Conservation (phyloP, 441 rosid species). For the Melastoma candidum region DNA sequence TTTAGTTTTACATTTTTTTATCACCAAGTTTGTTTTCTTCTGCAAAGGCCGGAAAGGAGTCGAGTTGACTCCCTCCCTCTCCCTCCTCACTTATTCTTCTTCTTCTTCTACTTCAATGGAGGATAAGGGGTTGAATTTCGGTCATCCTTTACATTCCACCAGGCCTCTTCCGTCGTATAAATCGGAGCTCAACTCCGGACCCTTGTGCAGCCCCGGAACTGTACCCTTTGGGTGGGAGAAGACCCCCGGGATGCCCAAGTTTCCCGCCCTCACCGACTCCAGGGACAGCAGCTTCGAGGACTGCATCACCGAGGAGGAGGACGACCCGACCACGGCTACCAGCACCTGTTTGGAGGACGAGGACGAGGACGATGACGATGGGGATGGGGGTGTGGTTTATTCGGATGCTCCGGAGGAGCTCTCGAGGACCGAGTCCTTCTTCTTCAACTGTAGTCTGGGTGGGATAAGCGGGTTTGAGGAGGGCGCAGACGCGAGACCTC, state of each 20-base stretch:
- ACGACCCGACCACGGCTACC: conserved; percentile 6
- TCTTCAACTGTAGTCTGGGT: conserved; percentile 5
- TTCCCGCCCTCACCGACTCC: no score
- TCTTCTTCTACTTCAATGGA: conserved; percentile 3
- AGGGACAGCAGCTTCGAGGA: conserved; percentile 3
- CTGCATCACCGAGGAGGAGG: conserved; percentile 8
- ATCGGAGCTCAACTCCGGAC: conserved; percentile 16
- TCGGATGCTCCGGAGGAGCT: not conserved
- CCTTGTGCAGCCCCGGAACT: conserved; percentile 7
- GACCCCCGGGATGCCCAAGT: conserved; percentile 12
- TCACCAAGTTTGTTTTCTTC: no score
- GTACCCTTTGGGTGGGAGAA: conserved; percentile 14
- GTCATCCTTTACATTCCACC: conserved; percentile 7
- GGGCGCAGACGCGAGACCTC: not conserved
- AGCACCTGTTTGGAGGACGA: conserved; percentile 1
- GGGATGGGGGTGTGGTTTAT: conserved; percentile 6
- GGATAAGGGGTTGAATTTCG: conserved; percentile 10
- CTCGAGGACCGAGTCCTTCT: conserved; percentile 9
- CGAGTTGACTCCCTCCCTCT: no score
- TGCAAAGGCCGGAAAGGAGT: no score
- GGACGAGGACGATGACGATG: conserved; percentile 2
- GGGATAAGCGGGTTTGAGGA: conserved; percentile 6
- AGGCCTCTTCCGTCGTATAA: conserved; percentile 12
- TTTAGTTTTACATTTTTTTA: no score
- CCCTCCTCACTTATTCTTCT: no score